phyloP scores from a whole-genome alignment of 352 stramenopile genomes.

The Phytophthora pisi region DNA sequence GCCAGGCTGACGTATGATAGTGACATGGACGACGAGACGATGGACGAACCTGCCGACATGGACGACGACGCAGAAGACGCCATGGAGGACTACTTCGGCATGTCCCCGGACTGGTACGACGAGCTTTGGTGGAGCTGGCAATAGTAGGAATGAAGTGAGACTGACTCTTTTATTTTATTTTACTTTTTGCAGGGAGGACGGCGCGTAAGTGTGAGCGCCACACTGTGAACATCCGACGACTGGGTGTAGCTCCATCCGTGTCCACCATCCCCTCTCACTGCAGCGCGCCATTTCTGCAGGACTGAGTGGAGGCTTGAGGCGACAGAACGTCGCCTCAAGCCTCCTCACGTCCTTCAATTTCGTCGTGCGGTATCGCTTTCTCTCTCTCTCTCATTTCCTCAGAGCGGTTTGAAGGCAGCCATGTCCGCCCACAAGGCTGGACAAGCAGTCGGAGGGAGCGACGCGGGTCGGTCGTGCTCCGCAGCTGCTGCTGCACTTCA shows the following conservation, averaged over 20 bases:
- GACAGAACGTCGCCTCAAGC: neutral
- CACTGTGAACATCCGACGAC: conserved; percentile 14
- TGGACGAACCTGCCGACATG: conserved; percentile 67
- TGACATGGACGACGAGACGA: conserved; percentile 81
- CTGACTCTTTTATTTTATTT: neutral
- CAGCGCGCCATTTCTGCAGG: conserved; percentile 33
- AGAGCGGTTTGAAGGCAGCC: conserved; percentile 23
- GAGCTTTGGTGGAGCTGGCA: neutral
- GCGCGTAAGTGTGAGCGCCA: conserved; percentile 43
- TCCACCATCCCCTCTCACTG: conserved; percentile 19
- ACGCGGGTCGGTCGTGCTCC: conserved; percentile 18
- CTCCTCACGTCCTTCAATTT: conserved; percentile 16
- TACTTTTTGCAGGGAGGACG: conserved; percentile 51
- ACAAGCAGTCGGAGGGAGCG: conserved; percentile 28
- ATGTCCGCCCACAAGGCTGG: conserved; percentile 15
- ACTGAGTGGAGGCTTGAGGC: conserved; percentile 14
- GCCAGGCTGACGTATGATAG: conserved; percentile 63
- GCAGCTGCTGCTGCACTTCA: conserved; percentile 28
- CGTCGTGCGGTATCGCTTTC: conserved; percentile 27
- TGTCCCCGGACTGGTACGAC: conserved; percentile 83
- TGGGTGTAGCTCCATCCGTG: conserved; percentile 9
- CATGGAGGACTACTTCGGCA: conserved; percentile 87
- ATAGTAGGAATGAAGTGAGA: neutral
- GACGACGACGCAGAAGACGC: conserved; percentile 82
- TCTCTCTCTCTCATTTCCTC: conserved; percentile 15